Conservation (phyloP, 257 asterid species). For the Jacaranda mimosifolia region DNA sequence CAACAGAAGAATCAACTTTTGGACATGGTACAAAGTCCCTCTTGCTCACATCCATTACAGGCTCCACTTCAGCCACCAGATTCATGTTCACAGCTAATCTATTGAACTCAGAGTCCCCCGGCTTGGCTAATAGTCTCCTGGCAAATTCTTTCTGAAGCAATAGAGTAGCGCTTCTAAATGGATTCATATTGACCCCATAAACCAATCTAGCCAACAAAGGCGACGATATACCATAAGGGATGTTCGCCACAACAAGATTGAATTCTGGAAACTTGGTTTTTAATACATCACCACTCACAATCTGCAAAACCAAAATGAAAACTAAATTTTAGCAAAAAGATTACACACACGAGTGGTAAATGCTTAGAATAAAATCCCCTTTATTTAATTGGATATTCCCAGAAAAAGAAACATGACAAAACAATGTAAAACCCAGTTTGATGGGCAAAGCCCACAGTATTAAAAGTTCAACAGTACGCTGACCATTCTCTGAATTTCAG, state of each 20-base stretch:
- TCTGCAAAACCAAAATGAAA: conserved; percentile 48
- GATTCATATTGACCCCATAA: conserved; percentile 54
- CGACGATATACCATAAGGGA: conserved; percentile 89
- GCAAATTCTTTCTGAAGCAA: conserved; percentile 94
- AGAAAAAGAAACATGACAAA: not conserved
- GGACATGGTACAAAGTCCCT: conserved; percentile 87
- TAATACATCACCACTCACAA: conserved; percentile 76
- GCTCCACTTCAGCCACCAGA: conserved; percentile 82
- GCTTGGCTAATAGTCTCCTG: conserved; percentile 75
- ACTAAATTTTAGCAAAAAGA: not conserved
- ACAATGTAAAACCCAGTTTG: not conserved
- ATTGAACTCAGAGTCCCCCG: conserved; percentile 85
- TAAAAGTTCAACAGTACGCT: not conserved
- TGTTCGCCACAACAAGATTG: conserved; percentile 93
- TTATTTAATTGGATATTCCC: not conserved
- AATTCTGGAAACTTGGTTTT: conserved; percentile 74
- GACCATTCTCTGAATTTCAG: too few species aligned
- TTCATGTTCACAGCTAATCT: conserved; percentile 84
- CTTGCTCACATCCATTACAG: conserved; percentile 90
- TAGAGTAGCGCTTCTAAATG: conserved; percentile 80
- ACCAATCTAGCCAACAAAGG: conserved; percentile 81
- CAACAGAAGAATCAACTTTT: conserved; percentile 87
- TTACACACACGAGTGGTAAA: not conserved
- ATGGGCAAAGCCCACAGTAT: not conserved
- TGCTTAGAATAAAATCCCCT: not conserved